Base-by-base conservation (phyloP, 371 early-diverging fungal species). In the Catenaria anguillulae region DNA sequence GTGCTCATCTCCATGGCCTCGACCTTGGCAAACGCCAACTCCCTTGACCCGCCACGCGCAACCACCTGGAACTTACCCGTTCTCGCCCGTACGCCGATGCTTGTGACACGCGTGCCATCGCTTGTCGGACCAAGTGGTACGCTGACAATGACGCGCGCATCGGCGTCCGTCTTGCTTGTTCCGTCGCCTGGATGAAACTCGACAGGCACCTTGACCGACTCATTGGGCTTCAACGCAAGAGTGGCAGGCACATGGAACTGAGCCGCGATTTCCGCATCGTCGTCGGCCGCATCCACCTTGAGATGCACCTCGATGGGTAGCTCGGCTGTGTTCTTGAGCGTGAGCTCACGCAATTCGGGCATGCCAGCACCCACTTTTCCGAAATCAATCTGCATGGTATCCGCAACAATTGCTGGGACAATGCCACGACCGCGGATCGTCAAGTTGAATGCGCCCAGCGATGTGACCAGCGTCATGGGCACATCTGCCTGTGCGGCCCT, bases 361-460 rank as follows among this genome's bases (percentile, higher is more conserved):
- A 40, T 29, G 12, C 42, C 42, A 29, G 21, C 54, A 15, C 61
- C 61, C 17, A 61, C 21, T 2, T 19, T 6, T 15, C 61, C 61
- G 40, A 61, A 61, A 61, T 61, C 61, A 6, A 61, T 2, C 2
- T 15, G 61, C 12, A 6, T 17, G 0, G 26, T 13, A 0, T 15
- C 33, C 12, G 42, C 8, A 0, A 6, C 43, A 15, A 58, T 26
- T 13, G n/a, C 23, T 3, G 61, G 61, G 15, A 21, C 8, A 33
- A 61, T 56, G 12, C 55, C 61, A 15, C 13, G 8, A 0, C 19
- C 61, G 34, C 10, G n/a, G 10, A 61, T 8, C 10, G n/a, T 6
- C 17, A 61, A 54, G 24, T 24, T 24, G 23, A 61, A 61, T 13
- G 43, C 61, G 33, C 61, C 61, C 24, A 29, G 29, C 24, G 61